Percentiles rank a stretch among this genome's conserved stretches.
These are phyloP conservation scores for Phyllosticta citrichinensis DNA, from an alignment of 2,329 filamentous ascomycete genomes.

Conservation along the genomic window DNA sequence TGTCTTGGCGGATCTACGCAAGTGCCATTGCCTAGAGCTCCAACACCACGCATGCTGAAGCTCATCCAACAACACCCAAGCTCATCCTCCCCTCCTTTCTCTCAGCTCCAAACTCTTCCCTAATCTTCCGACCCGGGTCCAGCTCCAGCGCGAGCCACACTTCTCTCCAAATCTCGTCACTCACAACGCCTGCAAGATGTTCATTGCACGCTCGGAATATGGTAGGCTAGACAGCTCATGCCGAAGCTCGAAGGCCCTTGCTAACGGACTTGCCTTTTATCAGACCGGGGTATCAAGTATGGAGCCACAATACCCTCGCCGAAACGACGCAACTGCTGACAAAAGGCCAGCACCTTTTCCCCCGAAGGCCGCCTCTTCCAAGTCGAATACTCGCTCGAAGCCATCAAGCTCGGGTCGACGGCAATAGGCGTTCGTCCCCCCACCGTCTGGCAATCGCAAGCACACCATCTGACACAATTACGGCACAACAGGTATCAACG, in stretches of 20 bases:
- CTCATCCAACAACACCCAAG: not conserved
- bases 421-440: slow-evolving; percentile 68
- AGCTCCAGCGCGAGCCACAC: slow-evolving; percentile 20
- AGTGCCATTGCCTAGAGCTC: slow-evolving; percentile 11
- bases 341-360: slow-evolving; percentile 75
- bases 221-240: slow-evolving; percentile 48
- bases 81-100: slow-evolving; percentile 10
- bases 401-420: slow-evolving; percentile 97
- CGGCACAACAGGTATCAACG: slow-evolving; percentile 60
- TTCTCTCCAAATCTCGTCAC: slow-evolving; percentile 16
- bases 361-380: slow-evolving; percentile 99
- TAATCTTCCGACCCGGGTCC: not conserved
- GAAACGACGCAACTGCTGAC: slow-evolving; percentile 16
- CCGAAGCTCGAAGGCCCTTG: slow-evolving; percentile 17
- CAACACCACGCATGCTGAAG: slow-evolving; percentile 6
- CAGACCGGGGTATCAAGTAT: slow-evolving; percentile 97
- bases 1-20: slow-evolving; percentile 5
- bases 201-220: slow-evolving; percentile 99
- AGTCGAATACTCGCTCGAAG: slow-evolving; percentile 99
- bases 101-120: slow-evolving; percentile 10
- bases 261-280: slow-evolving; percentile 16
- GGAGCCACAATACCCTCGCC: slow-evolving; percentile 25
- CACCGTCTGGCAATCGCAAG: not conserved
- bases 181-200: slow-evolving; percentile 37
- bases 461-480: not conserved